Evolutionary conservation across 1,284 basidiomycete species (phyloP).

Genomic region (Melampsora americana): DNA sequence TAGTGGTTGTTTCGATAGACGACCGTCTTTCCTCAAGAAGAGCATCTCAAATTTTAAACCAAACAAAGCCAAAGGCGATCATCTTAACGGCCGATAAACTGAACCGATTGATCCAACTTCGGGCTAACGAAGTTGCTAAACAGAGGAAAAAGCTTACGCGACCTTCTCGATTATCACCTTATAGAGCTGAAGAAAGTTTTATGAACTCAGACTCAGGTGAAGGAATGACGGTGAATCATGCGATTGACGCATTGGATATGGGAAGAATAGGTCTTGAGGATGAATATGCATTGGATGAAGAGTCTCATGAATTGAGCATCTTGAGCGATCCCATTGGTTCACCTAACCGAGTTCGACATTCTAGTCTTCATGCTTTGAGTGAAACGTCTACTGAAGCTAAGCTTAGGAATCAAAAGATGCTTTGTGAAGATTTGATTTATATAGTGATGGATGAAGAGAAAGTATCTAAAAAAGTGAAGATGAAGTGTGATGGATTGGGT

Average conservation of each 20-base stretch:
- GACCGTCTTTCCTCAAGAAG: constrained; percentile 15
- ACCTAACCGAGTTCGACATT: neutral
- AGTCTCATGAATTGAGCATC: neutral
- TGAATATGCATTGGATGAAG: neutral
- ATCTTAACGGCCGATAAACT: constrained; percentile 30
- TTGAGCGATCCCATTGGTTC: neutral
- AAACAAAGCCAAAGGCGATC: constrained; percentile 19
- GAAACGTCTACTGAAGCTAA: neutral
- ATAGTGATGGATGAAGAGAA: constrained; percentile 18
- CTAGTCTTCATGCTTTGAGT: neutral
- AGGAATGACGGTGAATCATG: neutral
- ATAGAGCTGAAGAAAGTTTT: neutral
- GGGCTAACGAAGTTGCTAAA: neutral
- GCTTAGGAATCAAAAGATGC: neutral
- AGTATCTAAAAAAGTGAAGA: constrained; percentile 1
- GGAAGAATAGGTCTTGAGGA: neutral
- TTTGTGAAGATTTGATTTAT: constrained; percentile 14
- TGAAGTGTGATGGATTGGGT: constrained; percentile 8
- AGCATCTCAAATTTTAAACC: constrained; percentile 27
- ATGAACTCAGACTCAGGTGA: neutral
- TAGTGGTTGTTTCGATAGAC: constrained; percentile 36
- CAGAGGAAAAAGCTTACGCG: neutral
- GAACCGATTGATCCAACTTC: neutral
- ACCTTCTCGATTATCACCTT: neutral
- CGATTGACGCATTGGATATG: neutral